Conservation (phyloP, 2,329 filamentous ascomycete genomes). For the Ilyonectria robusta region DNA sequence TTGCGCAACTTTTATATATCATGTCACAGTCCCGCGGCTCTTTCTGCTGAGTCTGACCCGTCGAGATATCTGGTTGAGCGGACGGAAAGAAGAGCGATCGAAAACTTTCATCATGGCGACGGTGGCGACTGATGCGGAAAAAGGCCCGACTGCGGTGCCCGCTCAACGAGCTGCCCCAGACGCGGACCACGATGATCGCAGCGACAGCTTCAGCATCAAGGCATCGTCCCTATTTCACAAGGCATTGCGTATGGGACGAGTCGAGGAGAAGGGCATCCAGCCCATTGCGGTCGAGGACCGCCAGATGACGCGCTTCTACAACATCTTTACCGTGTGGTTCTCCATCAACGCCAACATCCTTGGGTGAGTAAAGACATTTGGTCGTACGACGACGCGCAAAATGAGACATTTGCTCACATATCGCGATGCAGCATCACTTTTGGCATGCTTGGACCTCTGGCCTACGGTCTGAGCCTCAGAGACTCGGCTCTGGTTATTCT, state of each 20-base stretch:
- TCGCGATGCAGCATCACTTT: conserved; percentile 66
- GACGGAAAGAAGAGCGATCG: background rate
- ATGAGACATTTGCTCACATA: conserved; percentile 22
- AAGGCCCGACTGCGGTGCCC: conserved; percentile 29
- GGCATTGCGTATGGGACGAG: conserved; percentile 54
- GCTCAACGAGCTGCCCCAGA: conserved; percentile 31
- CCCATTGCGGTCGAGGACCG: conserved; percentile 60
- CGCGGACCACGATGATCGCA: conserved; percentile 43
- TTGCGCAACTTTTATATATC: conserved; percentile 21
- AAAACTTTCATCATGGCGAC: conserved; percentile 20
- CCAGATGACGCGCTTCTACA: conserved; percentile 57
- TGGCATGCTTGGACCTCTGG: conserved; percentile 72
- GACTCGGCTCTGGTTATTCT: conserved; percentile 72
- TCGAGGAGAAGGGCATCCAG: conserved; percentile 61
- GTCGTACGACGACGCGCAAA: background rate
- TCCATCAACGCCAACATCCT: conserved; percentile 65
- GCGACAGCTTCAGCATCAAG: conserved; percentile 47
- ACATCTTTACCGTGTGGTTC: conserved; percentile 64
- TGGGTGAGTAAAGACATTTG: conserved; percentile 49
- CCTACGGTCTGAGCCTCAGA: conserved; percentile 68
- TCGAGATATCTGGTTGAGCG: background rate
- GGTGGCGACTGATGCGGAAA: conserved; percentile 35
- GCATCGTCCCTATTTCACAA: conserved; percentile 49
- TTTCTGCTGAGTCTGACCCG: background rate
- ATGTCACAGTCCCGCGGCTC: conserved; percentile 4